Percentiles rank a stretch among this genome's conserved stretches.
phyloP scores from a whole-genome alignment of 495 filamentous ascomycete genomes.

The Tuber magnatum region DNA sequence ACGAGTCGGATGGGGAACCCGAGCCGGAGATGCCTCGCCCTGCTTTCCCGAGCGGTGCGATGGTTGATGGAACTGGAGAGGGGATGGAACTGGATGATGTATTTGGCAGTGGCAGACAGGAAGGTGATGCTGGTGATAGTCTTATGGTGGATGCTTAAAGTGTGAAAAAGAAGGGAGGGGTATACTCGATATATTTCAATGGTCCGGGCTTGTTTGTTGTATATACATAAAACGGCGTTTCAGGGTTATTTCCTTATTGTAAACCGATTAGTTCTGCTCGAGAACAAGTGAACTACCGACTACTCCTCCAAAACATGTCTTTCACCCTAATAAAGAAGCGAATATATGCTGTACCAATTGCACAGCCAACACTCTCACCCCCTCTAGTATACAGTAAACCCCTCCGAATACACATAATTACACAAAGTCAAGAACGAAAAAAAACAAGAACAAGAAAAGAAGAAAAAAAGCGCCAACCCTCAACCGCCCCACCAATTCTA shows the following conservation, averaged over 20 bases:
- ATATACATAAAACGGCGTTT: neutral
- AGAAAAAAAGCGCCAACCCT: neutral
- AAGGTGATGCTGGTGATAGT: constrained; percentile 40
- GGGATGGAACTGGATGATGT: constrained; percentile 48
- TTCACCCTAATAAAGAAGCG: neutral
- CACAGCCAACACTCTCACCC: constrained; percentile 8
- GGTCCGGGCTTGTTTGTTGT: neutral
- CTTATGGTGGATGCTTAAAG: constrained; percentile 38
- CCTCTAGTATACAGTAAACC: constrained; percentile 6
- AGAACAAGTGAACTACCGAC: neutral
- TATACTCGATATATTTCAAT: constrained; percentile 1
- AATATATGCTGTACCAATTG: constrained; percentile 23
- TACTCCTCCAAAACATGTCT: neutral
- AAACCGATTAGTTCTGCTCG: neutral
- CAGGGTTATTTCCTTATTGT: neutral
- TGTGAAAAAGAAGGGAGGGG: neutral
- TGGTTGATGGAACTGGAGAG: constrained; percentile 38
- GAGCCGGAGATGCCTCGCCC: constrained; percentile 38
- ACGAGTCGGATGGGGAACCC: constrained; percentile 38
- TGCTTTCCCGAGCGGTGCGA: constrained; percentile 8
- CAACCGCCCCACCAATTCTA: constrained; percentile 12
- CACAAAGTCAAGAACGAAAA: neutral
- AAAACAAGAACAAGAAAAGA: too few relatives aligned
- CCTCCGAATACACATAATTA: neutral
- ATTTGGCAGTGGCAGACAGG: constrained; percentile 41